These are phyloP conservation scores for Rhizophora apiculata DNA, from an alignment of 345 rosid genomes.

Conservation along the genomic window DNA sequence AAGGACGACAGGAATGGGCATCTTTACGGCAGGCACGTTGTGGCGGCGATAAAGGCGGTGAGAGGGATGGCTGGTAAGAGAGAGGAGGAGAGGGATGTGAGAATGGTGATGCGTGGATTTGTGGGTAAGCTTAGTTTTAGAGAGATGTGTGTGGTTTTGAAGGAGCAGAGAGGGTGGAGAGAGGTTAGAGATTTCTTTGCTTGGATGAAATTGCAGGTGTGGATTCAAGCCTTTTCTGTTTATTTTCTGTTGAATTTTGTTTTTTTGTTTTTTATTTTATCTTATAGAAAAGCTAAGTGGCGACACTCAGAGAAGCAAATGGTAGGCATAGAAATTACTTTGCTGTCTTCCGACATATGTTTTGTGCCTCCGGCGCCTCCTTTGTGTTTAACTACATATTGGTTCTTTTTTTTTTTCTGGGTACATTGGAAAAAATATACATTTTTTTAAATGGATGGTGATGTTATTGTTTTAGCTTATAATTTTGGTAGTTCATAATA, in stretches of 20 bases:
- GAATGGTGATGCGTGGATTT: conserved; percentile 69
- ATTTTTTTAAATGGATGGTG: no score
- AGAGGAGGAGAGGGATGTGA: conserved; percentile 55
- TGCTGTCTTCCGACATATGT: no score
- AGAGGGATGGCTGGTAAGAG: conserved; percentile 46
- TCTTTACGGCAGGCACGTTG: conserved; percentile 75
- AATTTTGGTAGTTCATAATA: neutral
- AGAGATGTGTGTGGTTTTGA: conserved; percentile 91
- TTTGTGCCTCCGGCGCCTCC: no score
- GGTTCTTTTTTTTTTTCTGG: neutral
- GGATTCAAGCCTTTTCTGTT: neutral
- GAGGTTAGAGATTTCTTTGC: conserved; percentile 75
- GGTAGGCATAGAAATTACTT: no score
- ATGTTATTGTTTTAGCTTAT: neutral
- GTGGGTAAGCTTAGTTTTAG: conserved; percentile 71
- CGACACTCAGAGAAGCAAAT: no score
- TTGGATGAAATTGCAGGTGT: conserved; percentile 95
- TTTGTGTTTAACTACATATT: no score
- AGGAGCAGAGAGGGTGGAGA: conserved; percentile 80
- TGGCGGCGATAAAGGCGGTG: conserved; percentile 76
- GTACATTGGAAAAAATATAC: no score
- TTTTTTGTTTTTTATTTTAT: no score
- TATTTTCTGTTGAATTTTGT: neutral
- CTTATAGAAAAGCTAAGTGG: neutral
- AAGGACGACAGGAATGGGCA: conserved; percentile 72